Percentiles rank a stretch among this genome's conserved stretches.
Conservation (phyloP, 1,284 basidiomycete genomes). For the Cutaneotrichosporon curvatum region DNA sequence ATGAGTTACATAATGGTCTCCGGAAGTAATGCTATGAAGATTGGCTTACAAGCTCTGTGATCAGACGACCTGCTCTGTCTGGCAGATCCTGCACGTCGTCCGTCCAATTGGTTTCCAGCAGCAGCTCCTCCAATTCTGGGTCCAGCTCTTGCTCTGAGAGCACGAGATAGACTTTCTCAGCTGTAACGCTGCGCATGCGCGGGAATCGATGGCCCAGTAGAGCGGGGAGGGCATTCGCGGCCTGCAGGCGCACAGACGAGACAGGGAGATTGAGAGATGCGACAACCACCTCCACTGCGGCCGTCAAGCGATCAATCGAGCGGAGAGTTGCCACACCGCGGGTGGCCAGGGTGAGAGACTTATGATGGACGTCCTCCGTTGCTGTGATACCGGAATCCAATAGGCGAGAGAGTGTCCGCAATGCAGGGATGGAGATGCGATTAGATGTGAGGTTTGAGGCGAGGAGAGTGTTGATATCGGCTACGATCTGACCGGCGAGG, state of each 20-base stretch:
- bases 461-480: slow-evolving; percentile 54
- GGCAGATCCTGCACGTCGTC: slow-evolving; percentile 8
- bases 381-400: slow-evolving; percentile 52
- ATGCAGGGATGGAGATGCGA: slow-evolving; percentile 63
- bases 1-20: too few relatives aligned
- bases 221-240: slow-evolving; percentile 50
- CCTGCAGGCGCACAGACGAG: slow-evolving; percentile 47
- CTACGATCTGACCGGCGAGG: slow-evolving; percentile 53
- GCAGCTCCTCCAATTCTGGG: slow-evolving; percentile 63
- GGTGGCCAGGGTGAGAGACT: slow-evolving; percentile 10
- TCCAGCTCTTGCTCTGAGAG: slow-evolving; percentile 64
- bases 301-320: slow-evolving; percentile 65
- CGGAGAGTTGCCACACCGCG: slow-evolving; percentile 52
- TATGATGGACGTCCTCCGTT: not conserved
- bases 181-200: slow-evolving; percentile 68
- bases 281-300: slow-evolving; percentile 65
- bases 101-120: slow-evolving; percentile 74
- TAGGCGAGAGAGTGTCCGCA: slow-evolving; percentile 66
- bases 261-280: slow-evolving; percentile 22
- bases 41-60: too few relatives aligned
- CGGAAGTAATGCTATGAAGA: too few relatives aligned
- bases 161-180: slow-evolving; percentile 70
- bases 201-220: slow-evolving; percentile 74
- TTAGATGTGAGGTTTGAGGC: slow-evolving; percentile 56
- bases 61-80: too few relatives aligned